These are phyloP conservation scores for Leishmania arabica DNA, from an alignment of 208 protist species.

Conservation along the genomic window DNA sequence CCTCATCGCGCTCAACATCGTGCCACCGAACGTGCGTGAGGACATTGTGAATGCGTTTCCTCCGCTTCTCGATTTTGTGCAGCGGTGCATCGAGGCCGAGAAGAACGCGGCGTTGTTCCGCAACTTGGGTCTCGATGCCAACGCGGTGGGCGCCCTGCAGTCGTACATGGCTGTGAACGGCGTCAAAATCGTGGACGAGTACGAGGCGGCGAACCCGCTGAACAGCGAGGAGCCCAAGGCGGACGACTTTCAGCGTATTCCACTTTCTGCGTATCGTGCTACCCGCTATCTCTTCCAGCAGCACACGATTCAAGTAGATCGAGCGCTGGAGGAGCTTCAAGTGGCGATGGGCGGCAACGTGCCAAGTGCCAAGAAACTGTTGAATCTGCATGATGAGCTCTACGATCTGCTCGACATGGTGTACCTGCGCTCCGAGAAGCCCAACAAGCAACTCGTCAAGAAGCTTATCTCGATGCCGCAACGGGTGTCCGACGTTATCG, in stretches of 20 bases:
- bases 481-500: constrained; percentile 70
- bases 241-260: constrained; percentile 42
- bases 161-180: constrained; percentile 68
- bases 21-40: constrained; percentile 66
- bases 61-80: constrained; percentile 74
- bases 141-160: constrained; percentile 48
- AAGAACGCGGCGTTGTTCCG: constrained; percentile 65
- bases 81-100: constrained; percentile 76
- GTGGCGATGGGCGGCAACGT: constrained; percentile 62
- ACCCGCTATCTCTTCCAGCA: constrained; percentile 85
- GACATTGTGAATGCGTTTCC: constrained; percentile 69
- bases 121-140: constrained; percentile 56
- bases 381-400: constrained; percentile 83
- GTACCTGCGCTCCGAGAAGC: constrained; percentile 72
- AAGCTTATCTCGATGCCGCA: constrained; percentile 83
- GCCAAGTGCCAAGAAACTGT: constrained; percentile 72
- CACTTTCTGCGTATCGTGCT: constrained; percentile 61
- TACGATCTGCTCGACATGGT: constrained; percentile 79
- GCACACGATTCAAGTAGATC: constrained; percentile 79
- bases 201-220: constrained; percentile 40
- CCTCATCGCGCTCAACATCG: constrained; percentile 59
- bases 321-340: constrained; percentile 71
- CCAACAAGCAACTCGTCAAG: constrained; percentile 46
- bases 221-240: constrained; percentile 25
- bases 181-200: constrained; percentile 63